Evolutionary conservation across 78 protist genomes (phyloP), one percentile per base, ranked within the genome.

Genomic region (Anaeramoeba flamelloides): DNA sequence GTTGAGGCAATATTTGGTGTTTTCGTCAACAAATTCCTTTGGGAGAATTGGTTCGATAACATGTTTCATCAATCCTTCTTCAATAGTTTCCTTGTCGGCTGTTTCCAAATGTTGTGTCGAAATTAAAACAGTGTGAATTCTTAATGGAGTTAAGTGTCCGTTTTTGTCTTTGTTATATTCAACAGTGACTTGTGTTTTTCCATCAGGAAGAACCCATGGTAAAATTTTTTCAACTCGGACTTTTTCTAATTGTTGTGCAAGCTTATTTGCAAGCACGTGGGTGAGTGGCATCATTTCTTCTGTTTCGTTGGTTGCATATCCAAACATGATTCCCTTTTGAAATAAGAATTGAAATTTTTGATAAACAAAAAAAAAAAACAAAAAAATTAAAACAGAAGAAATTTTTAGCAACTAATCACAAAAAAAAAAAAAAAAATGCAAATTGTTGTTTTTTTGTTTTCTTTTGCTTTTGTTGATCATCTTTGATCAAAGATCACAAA

Each of bases 321-420:
- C 99, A 85, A 98, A 98, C 99, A 98, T 98, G 91, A 90, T 82
- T 30, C 99, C n/a, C n/a, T n/a, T n/a, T n/a, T n/a, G n/a, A n/a
- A n/a, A n/a, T n/a, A n/a, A n/a, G n/a, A n/a, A n/a, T n/a, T n/a
- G n/a, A n/a, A n/a, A n/a, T n/a, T n/a, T n/a, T n/a, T n/a, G n/a
- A n/a, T n/a, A n/a, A n/a, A n/a, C n/a, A n/a, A n/a, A n/a, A n/a
- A n/a, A n/a, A n/a, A n/a, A n/a, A n/a, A n/a, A n/a, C n/a, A n/a
- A n/a, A n/a, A n/a, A n/a, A n/a, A n/a, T n/a, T n/a, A n/a, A n/a
- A n/a, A n/a, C n/a, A n/a, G n/a, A n/a, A n/a, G n/a, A n/a, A n/a
- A n/a, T n/a, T n/a, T n/a, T n/a, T n/a, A n/a, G n/a, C n/a, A n/a
- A n/a, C n/a, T n/a, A n/a, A n/a, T n/a, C n/a, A n/a, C n/a, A n/a